These are phyloP conservation scores for Saccharomycopsis javanensis DNA, from an alignment of 805 yeast species.

Conservation along the genomic window DNA sequence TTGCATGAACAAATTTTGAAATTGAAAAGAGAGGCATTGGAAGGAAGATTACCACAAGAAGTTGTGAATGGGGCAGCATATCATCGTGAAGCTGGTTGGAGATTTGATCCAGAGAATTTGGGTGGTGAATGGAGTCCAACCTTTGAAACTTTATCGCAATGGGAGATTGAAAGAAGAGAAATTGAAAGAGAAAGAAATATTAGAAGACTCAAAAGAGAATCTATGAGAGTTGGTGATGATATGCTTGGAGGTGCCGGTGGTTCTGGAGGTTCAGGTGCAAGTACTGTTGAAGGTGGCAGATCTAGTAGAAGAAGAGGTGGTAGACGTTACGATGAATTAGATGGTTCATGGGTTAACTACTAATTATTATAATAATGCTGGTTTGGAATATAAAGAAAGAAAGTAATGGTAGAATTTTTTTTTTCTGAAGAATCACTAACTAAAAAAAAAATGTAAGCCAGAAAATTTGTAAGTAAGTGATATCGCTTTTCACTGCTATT, in stretches of 20 bases:
- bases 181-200: slow-evolving; percentile 88
- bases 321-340: slow-evolving; percentile 44
- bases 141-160: slow-evolving; percentile 75
- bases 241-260: slow-evolving; percentile 11
- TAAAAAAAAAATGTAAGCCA: no score
- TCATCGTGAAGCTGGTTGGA: slow-evolving; percentile 54
- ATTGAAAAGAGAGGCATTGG: slow-evolving; percentile 73
- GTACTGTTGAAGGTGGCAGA: slow-evolving; percentile 25
- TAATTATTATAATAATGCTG: not conserved
- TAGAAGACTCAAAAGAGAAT: slow-evolving; percentile 87
- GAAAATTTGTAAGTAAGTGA: no score
- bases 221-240: slow-evolving; percentile 59
- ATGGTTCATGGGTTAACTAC: slow-evolving; percentile 25
- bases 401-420: no score
- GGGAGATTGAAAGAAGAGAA: slow-evolving; percentile 92
- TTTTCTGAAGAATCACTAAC: no score
- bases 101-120: slow-evolving; percentile 64
- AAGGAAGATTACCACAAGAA: slow-evolving; percentile 46
- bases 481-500: no score
- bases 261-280: not conserved
- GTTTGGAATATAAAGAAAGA: not conserved
- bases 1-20: slow-evolving; percentile 71
- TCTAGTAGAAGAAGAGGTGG: slow-evolving; percentile 30
- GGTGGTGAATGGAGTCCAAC: slow-evolving; percentile 85
- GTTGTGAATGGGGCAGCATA: slow-evolving; percentile 51